Base-by-base conservation (phyloP, 2,329 filamentous ascomycete species). In the Penicillium brevicompactum region DNA sequence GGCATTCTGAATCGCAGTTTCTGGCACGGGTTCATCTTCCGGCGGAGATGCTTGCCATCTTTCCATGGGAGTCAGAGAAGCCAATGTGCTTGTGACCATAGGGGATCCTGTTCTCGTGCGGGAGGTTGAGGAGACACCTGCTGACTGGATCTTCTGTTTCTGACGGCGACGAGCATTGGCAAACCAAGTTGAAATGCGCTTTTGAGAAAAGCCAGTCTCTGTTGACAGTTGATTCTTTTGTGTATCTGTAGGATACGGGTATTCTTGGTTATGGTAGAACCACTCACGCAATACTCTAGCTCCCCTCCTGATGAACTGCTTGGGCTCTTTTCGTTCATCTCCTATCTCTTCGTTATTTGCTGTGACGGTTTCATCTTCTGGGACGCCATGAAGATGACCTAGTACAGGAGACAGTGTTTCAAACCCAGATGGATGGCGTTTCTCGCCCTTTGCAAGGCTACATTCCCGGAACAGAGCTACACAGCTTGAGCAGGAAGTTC, bases 381-480 rank as follows among this genome's bases (percentile, higher is more conserved):
- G 73, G 4, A 82, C 72, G 1, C 80, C 80, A 41, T 82, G 80
- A 0, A 82, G 70, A 50, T 78, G 76, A 2, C 79, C 78, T 22
- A 81, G 73, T 9, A 81, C 79, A 0, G 80, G 80, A 9, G 71
- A 63, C 0, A 72, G 61, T 0, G 79, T 81, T 63, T 82, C 80
- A 59, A 81, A 82, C 2, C 70, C 65, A 0, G 74, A 78, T 0
- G 78, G 72, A 2, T 74, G 69, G 8, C 80, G 74, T 58, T 82
- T 82, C 37, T 70, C 70, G 16, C 74, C 70, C 11, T 71, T 75
- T 1, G 79, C 74, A 5, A 82, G 68, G 48, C 80, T 82, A 62
- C 80, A 82, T 55, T 80, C 77, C 1, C 79, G 70, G 53, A 80
- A 82, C 2, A 82, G 67, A 0, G 79, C 80, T 4, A 79, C 80